These are phyloP conservation scores for Debaryomyces nepalensis DNA, from an alignment of 1,139 yeast genomes.

Conservation along the genomic window DNA sequence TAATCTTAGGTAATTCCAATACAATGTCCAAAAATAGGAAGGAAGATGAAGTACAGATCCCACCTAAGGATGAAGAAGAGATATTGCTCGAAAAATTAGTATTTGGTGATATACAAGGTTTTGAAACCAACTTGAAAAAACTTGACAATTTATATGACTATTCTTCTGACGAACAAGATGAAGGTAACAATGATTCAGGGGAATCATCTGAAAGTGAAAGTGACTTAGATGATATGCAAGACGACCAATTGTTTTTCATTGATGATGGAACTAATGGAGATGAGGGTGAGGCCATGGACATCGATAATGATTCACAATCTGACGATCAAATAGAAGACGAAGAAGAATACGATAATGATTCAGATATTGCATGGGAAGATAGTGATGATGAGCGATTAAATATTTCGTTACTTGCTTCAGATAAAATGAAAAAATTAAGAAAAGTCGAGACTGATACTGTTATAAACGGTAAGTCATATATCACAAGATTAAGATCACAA, in stretches of 20 bases:
- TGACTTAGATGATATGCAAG: slow-evolving; percentile 45
- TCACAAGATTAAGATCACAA: slow-evolving; percentile 75
- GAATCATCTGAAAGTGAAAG: slow-evolving; percentile 22
- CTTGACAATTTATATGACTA: slow-evolving; percentile 59
- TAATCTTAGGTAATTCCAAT: slow-evolving; percentile 2
- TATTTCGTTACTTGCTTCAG: slow-evolving; percentile 63
- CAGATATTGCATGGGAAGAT: slow-evolving; percentile 79
- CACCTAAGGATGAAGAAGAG: slow-evolving; percentile 86
- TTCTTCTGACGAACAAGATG: slow-evolving; percentile 47
- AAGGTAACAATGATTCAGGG: slow-evolving; percentile 23
- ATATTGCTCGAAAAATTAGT: slow-evolving; percentile 77
- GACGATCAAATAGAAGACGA: slow-evolving; percentile 33
- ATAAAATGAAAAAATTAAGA: slow-evolving; percentile 74
- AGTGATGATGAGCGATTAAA: slow-evolving; percentile 83
- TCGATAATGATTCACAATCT: slow-evolving; percentile 35
- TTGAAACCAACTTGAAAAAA: slow-evolving; percentile 66
- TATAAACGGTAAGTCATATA: slow-evolving; percentile 70
- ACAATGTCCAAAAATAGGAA: slow-evolving; percentile 29
- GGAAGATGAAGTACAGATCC: slow-evolving; percentile 42
- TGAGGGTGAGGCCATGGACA: slow-evolving; percentile 42
- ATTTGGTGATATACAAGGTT: slow-evolving; percentile 86
- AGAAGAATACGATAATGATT: slow-evolving; percentile 38
- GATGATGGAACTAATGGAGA: slow-evolving; percentile 55
- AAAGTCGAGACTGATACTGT: slow-evolving; percentile 60
- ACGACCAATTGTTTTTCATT: slow-evolving; percentile 68